A percentile compares a stretch with the other conserved stretches of the same genome.
phyloP scores from a whole-genome alignment of 1,284 basidiomycete species.

The Fomitopsis palustris region DNA sequence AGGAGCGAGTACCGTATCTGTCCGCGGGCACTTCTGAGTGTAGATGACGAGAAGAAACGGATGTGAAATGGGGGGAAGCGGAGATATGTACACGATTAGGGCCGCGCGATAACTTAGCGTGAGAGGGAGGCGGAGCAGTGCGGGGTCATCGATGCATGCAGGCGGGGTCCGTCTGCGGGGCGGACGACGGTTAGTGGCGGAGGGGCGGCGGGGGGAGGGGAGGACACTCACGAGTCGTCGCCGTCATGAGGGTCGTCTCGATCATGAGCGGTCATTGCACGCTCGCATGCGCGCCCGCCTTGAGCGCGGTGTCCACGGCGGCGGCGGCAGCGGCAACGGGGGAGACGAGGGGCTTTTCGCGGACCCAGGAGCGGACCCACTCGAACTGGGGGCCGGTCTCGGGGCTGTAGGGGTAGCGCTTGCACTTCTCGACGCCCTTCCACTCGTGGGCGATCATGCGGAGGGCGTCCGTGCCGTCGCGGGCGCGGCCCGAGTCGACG shows the following conservation, averaged over 20 bases:
- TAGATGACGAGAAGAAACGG: background rate
- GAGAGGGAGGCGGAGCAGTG: background rate
- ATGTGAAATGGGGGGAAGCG: background rate
- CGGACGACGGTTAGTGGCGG: background rate
- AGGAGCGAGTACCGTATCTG: background rate
- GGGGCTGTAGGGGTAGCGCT: constrained; percentile 68
- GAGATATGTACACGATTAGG: background rate
- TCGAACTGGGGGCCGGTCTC: constrained; percentile 75
- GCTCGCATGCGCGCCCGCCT: background rate
- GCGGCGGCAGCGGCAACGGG: background rate
- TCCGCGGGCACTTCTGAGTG: background rate
- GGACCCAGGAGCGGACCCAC: constrained; percentile 55
- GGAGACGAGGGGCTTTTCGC: background rate
- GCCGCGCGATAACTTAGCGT: background rate
- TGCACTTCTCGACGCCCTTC: constrained; percentile 72
- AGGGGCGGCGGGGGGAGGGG: background rate
- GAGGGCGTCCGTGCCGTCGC: constrained; percentile 60
- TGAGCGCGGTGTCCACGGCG: background rate
- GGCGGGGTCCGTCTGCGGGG: background rate
- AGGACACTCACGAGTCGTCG: background rate
- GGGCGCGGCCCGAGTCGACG: constrained; percentile 58
- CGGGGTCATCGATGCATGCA: background rate
- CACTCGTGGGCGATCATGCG: constrained; percentile 62
- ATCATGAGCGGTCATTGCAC: background rate
- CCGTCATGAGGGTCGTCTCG: constrained; percentile 1